Base-by-base conservation (phyloP, 805 yeast species). In the Metschnikowia similis region DNA sequence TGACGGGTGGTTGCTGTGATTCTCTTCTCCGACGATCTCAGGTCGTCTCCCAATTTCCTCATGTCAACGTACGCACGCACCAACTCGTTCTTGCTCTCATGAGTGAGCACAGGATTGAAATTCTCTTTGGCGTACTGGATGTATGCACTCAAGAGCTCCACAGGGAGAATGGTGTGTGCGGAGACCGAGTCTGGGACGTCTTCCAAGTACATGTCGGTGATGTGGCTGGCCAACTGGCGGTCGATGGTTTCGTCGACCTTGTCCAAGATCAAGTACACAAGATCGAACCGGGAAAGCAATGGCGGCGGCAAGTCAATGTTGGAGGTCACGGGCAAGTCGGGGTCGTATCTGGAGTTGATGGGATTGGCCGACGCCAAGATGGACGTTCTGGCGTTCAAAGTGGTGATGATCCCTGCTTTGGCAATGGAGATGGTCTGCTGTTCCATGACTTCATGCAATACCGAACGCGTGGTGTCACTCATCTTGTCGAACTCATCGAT, bases 1-100 rank as follows among this genome's bases (percentile, higher is more conserved):
- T 94, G 99, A 70, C 99, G 82, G 1, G 99, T 92, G 0, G 99
- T 94, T 4, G 99, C 99, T 0, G 99, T 94, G 57, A 94, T 87
- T 59, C 99, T 77, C 67, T 85, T 87, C 55, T 94, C 98, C 10
- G 89, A 76, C 1, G 90, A 74, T 51, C 96, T 76, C 6, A 86
- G 80, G 64, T 90, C 98, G 62, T 94, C 98, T 47, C 99, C 99
- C 54, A 89, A 71, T 64, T 85, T 87, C 58, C 99, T 79, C 96
- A 94, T 90, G 29, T 83, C 94, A 37, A 94, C 98, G 66, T 94
- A 94, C 0, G 88, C 82, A 57, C 82, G 79, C 10, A 94, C 97
- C 42, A 94, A 76, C 68, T 87, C 96, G 45, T 79, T 82, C 62
- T 90, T 89, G 37, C 96, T 97, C 34, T 74, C 88, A 35, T 74